A percentile compares a stretch with the other conserved stretches of the same genome.
phyloP scores from a whole-genome alignment of 768 basidiomycete genomes.

The Termitomyces sp. region DNA sequence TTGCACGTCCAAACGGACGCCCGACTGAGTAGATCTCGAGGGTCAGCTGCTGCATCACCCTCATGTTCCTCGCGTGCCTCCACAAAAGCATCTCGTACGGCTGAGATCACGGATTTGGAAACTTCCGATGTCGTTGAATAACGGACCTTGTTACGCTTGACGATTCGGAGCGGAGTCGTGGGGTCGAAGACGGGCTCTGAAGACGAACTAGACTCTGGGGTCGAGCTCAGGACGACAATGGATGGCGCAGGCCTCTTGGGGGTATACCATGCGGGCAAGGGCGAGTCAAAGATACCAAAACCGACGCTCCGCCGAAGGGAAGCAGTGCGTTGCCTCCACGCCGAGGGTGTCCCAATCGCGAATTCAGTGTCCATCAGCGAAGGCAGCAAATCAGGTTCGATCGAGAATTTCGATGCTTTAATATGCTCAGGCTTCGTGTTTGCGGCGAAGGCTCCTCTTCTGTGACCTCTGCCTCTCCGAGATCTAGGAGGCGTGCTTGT shows the following conservation, averaged over 20 bases:
- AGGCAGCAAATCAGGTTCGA: background rate
- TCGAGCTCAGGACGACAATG: background rate
- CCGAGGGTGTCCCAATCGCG: constrained; percentile 3
- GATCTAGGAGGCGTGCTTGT: constrained; percentile 9
- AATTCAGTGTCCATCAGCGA: constrained; percentile 2
- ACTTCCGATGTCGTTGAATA: constrained; percentile 5
- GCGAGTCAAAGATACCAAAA: constrained; percentile 8
- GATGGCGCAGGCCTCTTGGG: background rate
- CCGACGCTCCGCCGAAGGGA: constrained; percentile 8
- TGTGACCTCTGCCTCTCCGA: constrained; percentile 9
- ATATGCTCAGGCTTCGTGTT: constrained; percentile 10
- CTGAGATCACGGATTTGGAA: constrained; percentile 11
- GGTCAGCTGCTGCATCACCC: constrained; percentile 4
- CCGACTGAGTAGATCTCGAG: constrained; percentile 14
- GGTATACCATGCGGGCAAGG: constrained; percentile 1
- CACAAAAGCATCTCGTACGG: constrained; percentile 13
- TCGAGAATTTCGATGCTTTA: background rate
- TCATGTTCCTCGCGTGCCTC: constrained; percentile 1
- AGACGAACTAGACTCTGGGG: background rate
- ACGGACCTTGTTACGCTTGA: constrained; percentile 10
- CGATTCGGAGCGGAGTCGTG: constrained; percentile 14
- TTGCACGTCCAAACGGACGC: constrained; percentile 16
- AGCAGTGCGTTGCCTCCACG: constrained; percentile 3
- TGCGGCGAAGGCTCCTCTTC: constrained; percentile 7
- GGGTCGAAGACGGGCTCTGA: background rate